Base-by-base conservation (phyloP, 2,329 filamentous ascomycete species). In the Annulohypoxylon truncatum region DNA sequence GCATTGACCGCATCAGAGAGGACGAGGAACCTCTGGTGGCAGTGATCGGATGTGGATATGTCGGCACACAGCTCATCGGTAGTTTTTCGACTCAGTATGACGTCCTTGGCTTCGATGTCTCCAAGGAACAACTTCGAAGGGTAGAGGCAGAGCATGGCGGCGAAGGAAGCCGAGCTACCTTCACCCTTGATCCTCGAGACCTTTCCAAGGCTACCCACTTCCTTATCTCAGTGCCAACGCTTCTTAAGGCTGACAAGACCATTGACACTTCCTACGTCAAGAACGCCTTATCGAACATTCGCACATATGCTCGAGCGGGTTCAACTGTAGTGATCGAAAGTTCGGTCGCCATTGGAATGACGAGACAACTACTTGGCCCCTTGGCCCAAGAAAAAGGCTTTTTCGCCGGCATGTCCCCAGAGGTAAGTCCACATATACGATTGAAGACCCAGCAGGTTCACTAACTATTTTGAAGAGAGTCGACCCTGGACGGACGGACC, bases 331-430 rank as follows among this genome's bases (percentile, higher is more conserved):
- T 87, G 24, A 80, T 87, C 24, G 85, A 87, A 69, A 84, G 82
- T 64, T 85, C 83, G 1, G 84, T 87, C 18, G 82, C 84, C 8
- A 82, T 87, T 8, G 85, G 85, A 18, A 87, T 84, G 81, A 87
- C 85, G 0, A 79, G 85, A 13, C 68, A 79, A 38, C 78, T 87
- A 4, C 80, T 87, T 15, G 82, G 80, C 0, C 81, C 83, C 7
- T 72, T 86, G 15, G 82, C 81, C 18, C 70, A 78, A 60, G 73
- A 76, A 22, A 77, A 75, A 26, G 78, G 80, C 4, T 81, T 84
- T 69, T 80, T 78, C 29, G 82, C 78, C 1, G 83, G 83, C 57
- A 85, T 85, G 83, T 84, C 83, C 1, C 83, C 83, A 3, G 82
- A 85, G 70, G 74, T 76, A 63, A 51, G 71, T 66, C 57, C 9